These are phyloP conservation scores for Mycena capillaripes DNA, from an alignment of 768 basidiomycete species.

Conservation along the genomic window DNA sequence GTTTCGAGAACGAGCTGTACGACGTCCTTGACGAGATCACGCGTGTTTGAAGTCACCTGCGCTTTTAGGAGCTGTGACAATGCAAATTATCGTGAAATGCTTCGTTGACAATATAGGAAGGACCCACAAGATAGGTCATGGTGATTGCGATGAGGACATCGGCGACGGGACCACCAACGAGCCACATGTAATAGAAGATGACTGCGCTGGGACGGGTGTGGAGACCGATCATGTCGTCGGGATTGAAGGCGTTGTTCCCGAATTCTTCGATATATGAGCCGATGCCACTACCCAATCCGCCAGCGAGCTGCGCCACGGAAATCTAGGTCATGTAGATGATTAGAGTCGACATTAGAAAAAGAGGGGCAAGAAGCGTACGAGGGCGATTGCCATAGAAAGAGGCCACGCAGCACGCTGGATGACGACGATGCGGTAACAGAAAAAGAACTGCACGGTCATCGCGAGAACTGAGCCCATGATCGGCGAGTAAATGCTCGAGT, in stretches of 20 bases:
- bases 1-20: conserved; percentile 22
- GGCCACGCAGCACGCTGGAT: conserved; percentile 15
- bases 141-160: conserved; percentile 16
- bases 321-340: not conserved
- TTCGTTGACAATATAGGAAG: too few relatives aligned
- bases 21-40: not conserved
- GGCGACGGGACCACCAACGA: conserved; percentile 4
- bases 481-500: conserved; percentile 9
- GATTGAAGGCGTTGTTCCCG: too few relatives aligned
- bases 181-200: too few relatives aligned
- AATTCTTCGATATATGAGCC: not conserved
- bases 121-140: conserved; percentile 23
- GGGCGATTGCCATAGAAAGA: conserved; percentile 1
- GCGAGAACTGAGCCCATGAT: conserved; percentile 23
- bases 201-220: too few relatives aligned
- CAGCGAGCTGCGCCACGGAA: conserved; percentile 2
- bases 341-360: not conserved
- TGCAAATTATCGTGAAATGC: not conserved
- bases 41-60: not conserved
- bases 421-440: conserved; percentile 18
- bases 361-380: not conserved
- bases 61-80: conserved; percentile 18
- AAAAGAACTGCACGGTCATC: conserved; percentile 23
- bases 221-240: too few relatives aligned
- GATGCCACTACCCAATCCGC: conserved; percentile 22